phyloP scores from a whole-genome alignment of 1,284 basidiomycete genomes.

The Naganishia albida region DNA sequence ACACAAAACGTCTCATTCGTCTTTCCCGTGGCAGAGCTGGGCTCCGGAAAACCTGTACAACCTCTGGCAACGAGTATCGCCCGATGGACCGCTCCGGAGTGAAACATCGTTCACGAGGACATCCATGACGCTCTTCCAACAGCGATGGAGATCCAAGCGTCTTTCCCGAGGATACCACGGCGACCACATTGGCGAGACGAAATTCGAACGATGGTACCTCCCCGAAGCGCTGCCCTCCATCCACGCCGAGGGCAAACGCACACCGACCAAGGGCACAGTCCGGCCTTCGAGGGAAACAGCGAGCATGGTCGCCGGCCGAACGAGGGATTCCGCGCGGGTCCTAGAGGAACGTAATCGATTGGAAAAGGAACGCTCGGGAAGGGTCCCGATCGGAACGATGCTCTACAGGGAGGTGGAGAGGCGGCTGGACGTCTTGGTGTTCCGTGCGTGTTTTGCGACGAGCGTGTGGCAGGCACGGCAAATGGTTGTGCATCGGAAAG shows the following conservation, averaged over 20 bases:
- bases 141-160: conserved; percentile 88
- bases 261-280: conserved; percentile 52
- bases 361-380: conserved; percentile 61
- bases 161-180: conserved; percentile 93
- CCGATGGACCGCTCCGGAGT: conserved; percentile 55
- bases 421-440: conserved; percentile 86
- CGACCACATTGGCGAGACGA: conserved; percentile 87
- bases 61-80: conserved; percentile 65
- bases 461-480: conserved; percentile 87
- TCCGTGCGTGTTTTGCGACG: conserved; percentile 85
- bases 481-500: conserved; percentile 82
- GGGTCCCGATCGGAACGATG: conserved; percentile 73
- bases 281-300: conserved; percentile 55
- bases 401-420: conserved; percentile 94
- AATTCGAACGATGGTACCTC: conserved; percentile 94
- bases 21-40: conserved; percentile 69
- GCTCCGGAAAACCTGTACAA: conserved; percentile 74
- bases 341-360: conserved; percentile 56
- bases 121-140: conserved; percentile 76
- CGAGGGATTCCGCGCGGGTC: conserved; percentile 45
- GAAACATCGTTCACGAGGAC: conserved; percentile 65
- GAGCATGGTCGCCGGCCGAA: conserved; percentile 60
- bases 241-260: conserved; percentile 59
- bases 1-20: background rate
- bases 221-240: conserved; percentile 84